Base-by-base conservation (phyloP, 805 yeast species). In the Spencermartinsiella europaea region DNA sequence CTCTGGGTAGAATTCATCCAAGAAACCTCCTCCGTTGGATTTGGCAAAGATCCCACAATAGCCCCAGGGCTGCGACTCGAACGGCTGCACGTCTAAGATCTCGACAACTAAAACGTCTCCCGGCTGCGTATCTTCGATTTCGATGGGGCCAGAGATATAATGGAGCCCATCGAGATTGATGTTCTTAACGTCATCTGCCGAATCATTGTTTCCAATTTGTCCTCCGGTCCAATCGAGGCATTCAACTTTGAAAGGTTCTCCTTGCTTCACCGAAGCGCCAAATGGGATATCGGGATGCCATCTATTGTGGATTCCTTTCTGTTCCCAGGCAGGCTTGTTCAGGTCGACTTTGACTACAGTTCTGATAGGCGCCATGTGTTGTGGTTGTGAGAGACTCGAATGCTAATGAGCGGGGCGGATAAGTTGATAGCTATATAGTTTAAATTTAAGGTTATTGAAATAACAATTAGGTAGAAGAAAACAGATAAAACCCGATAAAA, bases 221-320 rank as follows among this genome's bases (percentile, higher is more conserved):
- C 74, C 74, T 10, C 79, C 79, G 5, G 79, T 75, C 79, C 79
- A 75, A 51, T 75, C 79, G 40, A 74, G 64, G 51, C 79, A 75
- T 52, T 75, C 79, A 34, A 74, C 62, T 47, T 72, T 73, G 52
- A 71, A 72, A 3, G 72, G 61, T 49, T 70, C 72, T n/a, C 71
- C 70, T 19, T 64, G 76, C 43, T 63, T 54, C 37, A 74, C 68
- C 8, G 65, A 63, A 34, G 58, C 68, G 28, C 68, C 58, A 45
- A 61, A 58, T 38, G 79, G 79, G 28, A 74, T 62, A 43, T 74
- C 77, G 7, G 79, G 79, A 54, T 74, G 79, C 79, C 79, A 74
- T 55, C 79, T 63, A 58, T 74, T 74, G 61, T 74, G 79, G 38
- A 73, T 55, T 19, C 73, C 73, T 21, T 68, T 67, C 56, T 75